Conservation (phyloP, 768 basidiomycete species). For the Kwoniella mangroviensis region DNA sequence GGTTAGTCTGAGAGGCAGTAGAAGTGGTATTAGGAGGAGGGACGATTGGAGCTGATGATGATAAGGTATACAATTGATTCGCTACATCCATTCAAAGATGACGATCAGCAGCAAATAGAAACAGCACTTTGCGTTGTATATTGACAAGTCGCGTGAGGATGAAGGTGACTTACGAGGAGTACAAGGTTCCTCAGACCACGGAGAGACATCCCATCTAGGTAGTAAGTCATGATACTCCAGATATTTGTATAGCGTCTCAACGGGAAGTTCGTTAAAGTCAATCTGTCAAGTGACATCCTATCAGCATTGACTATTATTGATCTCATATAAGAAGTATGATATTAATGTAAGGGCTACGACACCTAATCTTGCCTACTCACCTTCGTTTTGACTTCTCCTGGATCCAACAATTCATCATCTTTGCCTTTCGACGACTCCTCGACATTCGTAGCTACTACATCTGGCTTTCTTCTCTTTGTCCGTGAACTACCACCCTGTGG, state of each 20-base stretch:
- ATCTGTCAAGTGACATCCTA: slow-evolving; percentile 31
- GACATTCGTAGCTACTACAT: slow-evolving; percentile 18
- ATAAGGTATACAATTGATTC: slow-evolving; percentile 27
- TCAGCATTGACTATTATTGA: too few species aligned
- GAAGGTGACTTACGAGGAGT: slow-evolving; percentile 46
- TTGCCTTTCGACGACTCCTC: slow-evolving; percentile 14
- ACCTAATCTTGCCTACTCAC: slow-evolving; percentile 28
- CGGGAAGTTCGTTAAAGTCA: slow-evolving; percentile 51
- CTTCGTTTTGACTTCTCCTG: slow-evolving; percentile 44
- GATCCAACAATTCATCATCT: slow-evolving; percentile 27
- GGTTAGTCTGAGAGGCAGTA: not conserved
- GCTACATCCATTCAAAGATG: slow-evolving; percentile 1
- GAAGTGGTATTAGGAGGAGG: slow-evolving; percentile 11
- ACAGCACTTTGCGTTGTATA: too few species aligned
- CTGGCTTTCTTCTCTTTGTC: slow-evolving; percentile 40
- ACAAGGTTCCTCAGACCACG: slow-evolving; percentile 53
- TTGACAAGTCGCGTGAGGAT: too few species aligned
- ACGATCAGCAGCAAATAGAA: too few species aligned
- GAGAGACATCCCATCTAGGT: slow-evolving; percentile 47
- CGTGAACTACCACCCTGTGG: slow-evolving; percentile 20
- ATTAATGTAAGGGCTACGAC: too few species aligned
- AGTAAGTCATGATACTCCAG: slow-evolving; percentile 49
- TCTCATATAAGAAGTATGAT: too few species aligned
- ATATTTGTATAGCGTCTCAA: slow-evolving; percentile 48
- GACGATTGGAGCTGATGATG: slow-evolving; percentile 19